Base-by-base conservation (phyloP, 371 early-diverging fungal genomes). In the Amoeboaphelidium protococcarum region DNA sequence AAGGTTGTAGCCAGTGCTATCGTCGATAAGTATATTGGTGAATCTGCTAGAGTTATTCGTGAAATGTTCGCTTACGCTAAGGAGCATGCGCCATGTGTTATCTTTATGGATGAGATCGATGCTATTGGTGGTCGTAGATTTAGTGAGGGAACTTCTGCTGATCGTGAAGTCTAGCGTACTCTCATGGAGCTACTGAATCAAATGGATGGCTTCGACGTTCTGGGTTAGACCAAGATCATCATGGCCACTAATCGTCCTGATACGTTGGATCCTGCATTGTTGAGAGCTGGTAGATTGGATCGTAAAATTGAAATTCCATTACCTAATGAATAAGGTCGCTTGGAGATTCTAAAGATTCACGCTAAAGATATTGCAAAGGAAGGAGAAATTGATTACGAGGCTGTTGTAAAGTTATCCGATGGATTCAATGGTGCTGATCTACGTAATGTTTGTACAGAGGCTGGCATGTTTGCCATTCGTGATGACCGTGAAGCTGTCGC, bases 71-170 rank as follows among this genome's bases (percentile, higher is more conserved):
- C 78, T 0, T 99, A 98, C 64, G 99, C 99, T 40, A 82, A 80
- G 56, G 88, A 90, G 52, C 95, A 94, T 60, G 91, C 92, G 53
- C 99, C 99, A n/a, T 98, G 98, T 66, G 92, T 99, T 56, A 98
- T 99, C 46, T 99, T 99, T 61, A 89, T 99, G 92, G 99, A 99
- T 64, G 99, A 99, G 65, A 96, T 99, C 55, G 99, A 99, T 71
- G 98, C 99, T 27, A 98, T 99, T 67, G 99, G 99, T 60, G 97
- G 98, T 4, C 80, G 95, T 50, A 75, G 99, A 49, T 95, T 95
- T 64, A 86, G 89, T 4, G 99, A 98, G 58, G 92, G 95, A 56
- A 97, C 90, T 13, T 95, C 96, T 40, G 88, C 96, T 13, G 99
- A 99, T 76, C 81, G 98, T 57, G 99, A 99, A 73, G 94, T 98